Conservation (phyloP, 2,329 filamentous ascomycete species). For the Monosporascus sp. region DNA sequence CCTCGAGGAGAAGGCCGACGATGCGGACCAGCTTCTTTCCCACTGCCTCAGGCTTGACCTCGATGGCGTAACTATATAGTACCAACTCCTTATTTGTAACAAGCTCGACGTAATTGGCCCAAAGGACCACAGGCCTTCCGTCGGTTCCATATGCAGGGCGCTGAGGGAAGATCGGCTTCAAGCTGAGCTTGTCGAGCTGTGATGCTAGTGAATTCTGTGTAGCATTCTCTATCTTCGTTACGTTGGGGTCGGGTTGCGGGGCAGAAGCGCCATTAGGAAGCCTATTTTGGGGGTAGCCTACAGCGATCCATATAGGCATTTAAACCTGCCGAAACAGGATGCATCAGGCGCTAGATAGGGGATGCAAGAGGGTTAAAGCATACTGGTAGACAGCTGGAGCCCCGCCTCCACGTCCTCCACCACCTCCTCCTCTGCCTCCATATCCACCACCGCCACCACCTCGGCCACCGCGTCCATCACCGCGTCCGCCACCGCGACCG, state of each 20-base stretch:
- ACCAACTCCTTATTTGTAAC: constrained; percentile 6
- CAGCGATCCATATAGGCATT: not conserved
- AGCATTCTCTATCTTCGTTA: not conserved
- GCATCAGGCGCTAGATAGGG: not conserved
- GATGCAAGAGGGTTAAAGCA: too few relatives aligned
- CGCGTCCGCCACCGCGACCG: not conserved
- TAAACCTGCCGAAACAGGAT: not conserved
- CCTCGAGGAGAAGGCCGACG: constrained; percentile 18
- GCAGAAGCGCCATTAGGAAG: not conserved
- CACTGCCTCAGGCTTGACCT: constrained; percentile 6
- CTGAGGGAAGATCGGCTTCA: not conserved
- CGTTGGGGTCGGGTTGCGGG: not conserved
- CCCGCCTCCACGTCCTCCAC: not conserved
- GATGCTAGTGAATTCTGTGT: not conserved
- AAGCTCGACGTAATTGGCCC: constrained; percentile 21
- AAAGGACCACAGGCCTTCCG: constrained; percentile 13
- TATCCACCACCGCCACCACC: not conserved
- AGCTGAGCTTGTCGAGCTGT: not conserved
- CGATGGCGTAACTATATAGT: constrained; percentile 16
- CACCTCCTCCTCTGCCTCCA: not conserved
- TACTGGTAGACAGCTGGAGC: not conserved
- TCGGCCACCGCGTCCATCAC: not conserved
- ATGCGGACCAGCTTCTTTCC: constrained; percentile 15
- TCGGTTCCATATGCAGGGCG: constrained; percentile 18
- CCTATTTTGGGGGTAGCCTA: not conserved